Percentiles rank a stretch among this genome's conserved stretches.
These are phyloP conservation scores for Bertia moriformis DNA, from an alignment of 2,329 filamentous ascomycete genomes.

Conservation along the genomic window DNA sequence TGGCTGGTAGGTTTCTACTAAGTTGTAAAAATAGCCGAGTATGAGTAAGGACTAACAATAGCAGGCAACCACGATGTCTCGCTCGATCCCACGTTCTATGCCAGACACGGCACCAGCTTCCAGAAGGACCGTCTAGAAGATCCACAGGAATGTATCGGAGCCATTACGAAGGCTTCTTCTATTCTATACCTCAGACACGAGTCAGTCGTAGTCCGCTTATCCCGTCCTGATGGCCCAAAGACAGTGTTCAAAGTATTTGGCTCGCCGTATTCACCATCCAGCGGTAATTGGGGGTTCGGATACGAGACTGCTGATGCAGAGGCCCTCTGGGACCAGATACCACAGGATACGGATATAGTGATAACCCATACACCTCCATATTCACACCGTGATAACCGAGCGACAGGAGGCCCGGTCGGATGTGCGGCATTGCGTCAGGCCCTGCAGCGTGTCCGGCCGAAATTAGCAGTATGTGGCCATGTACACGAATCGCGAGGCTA, in stretches of 20 bases:
- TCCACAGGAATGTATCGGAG: slow-evolving; percentile 22
- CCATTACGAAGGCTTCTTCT: slow-evolving; percentile 18
- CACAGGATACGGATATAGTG: slow-evolving; percentile 32
- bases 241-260: slow-evolving; percentile 40
- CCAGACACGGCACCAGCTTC: slow-evolving; percentile 20
- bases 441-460: slow-evolving; percentile 29
- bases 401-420: slow-evolving; percentile 19
- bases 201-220: slow-evolving; percentile 24
- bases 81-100: slow-evolving; percentile 31
- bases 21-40: slow-evolving; percentile 2
- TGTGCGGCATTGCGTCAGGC: slow-evolving; percentile 28
- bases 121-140: slow-evolving; percentile 28
- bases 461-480: slow-evolving; percentile 40
- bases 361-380: slow-evolving; percentile 40
- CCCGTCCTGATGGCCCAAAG: slow-evolving; percentile 23
- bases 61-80: slow-evolving; percentile 43
- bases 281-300: slow-evolving; percentile 36
- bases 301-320: slow-evolving; percentile 20
- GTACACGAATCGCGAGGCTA: slow-evolving; percentile 40
- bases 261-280: slow-evolving; percentile 33
- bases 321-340: slow-evolving; percentile 30
- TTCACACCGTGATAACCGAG: slow-evolving; percentile 27
- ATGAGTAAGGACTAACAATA: too few species aligned
- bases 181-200: slow-evolving; percentile 21
- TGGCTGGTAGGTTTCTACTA: slow-evolving; percentile 27